A percentile compares a stretch with the other conserved stretches of the same genome.
Conservation (phyloP, 345 rosid species). For the Erysimum cheiranthoides region DNA sequence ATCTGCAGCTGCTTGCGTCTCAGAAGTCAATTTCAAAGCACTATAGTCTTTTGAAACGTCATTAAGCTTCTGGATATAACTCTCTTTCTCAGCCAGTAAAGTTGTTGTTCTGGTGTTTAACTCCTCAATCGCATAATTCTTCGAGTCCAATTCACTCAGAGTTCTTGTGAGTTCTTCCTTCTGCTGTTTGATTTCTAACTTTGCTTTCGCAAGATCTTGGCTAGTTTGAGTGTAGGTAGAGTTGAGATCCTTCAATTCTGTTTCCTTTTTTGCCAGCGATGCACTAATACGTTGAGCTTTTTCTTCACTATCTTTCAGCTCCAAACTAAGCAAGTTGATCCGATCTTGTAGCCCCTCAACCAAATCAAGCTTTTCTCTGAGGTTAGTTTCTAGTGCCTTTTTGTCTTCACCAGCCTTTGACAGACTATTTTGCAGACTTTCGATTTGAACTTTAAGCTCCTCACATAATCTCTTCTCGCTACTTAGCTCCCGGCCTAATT, state of each 20-base stretch:
- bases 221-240: conserved; percentile 53
- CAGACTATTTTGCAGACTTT: conserved; percentile 56
- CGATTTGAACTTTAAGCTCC: conserved; percentile 60
- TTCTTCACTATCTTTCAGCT: conserved; percentile 71
- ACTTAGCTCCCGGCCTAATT: conserved; percentile 74
- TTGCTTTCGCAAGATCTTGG: conserved; percentile 60
- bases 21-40: conserved; percentile 67
- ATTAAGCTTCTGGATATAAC: conserved; percentile 53
- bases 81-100: conserved; percentile 60
- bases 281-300: conserved; percentile 54
- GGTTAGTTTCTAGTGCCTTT: conserved; percentile 60
- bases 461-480: conserved; percentile 64
- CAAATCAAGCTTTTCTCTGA: conserved; percentile 59
- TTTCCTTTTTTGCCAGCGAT: conserved; percentile 60
- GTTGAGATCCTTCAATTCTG: conserved; percentile 59
- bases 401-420: conserved; percentile 64
- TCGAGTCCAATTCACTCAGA: conserved; percentile 57
- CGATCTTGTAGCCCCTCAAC: conserved; percentile 62
- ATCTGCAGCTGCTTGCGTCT: conserved; percentile 57
- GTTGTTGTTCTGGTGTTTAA: conserved; percentile 58
- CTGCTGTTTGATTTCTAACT: conserved; percentile 54
- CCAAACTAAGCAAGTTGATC: conserved; percentile 58
- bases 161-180: conserved; percentile 53
- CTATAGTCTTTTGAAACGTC: conserved; percentile 53
- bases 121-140: conserved; percentile 58